These are phyloP conservation scores for Yamadazyma ubonensis DNA, from an alignment of 805 yeast genomes.

Conservation along the genomic window DNA sequence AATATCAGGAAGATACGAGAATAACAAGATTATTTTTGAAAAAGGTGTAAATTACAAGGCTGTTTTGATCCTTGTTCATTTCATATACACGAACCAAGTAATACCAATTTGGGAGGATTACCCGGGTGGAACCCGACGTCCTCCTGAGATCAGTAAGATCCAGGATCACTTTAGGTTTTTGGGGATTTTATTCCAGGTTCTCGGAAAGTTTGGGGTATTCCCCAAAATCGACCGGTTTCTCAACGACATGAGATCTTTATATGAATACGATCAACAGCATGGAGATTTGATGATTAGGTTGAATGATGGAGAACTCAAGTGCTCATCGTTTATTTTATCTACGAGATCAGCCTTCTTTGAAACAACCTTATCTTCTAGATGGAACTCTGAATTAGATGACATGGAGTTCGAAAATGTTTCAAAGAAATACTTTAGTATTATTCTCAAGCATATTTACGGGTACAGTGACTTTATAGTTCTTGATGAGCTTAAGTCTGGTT, in stretches of 20 bases:
- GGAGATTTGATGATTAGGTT: conserved; percentile 48
- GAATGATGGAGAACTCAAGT: conserved; percentile 44
- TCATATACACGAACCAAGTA: conserved; percentile 48
- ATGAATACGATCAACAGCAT: conserved; percentile 15
- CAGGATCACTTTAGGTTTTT: conserved; percentile 28
- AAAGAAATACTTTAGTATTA: conserved; percentile 42
- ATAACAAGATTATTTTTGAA: conserved; percentile 19
- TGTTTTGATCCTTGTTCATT: conserved; percentile 41
- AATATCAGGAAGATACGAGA: conserved; percentile 23
- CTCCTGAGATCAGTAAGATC: conserved; percentile 27
- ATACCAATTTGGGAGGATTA: conserved; percentile 48
- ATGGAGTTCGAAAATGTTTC: conserved; percentile 47
- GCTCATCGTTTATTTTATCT: conserved; percentile 53
- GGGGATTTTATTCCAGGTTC: conserved; percentile 19
- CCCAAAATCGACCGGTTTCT: conserved; percentile 19
- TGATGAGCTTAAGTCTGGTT: conserved; percentile 24
- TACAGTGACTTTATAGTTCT: conserved; percentile 41
- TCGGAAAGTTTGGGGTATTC: conserved; percentile 27
- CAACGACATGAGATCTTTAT: conserved; percentile 17
- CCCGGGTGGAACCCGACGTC: conserved; percentile 25
- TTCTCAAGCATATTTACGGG: conserved; percentile 61
- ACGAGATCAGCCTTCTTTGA: conserved; percentile 65
- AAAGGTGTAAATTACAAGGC: conserved; percentile 33
- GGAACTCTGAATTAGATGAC: conserved; percentile 38
- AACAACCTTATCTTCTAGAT: conserved; percentile 51